phyloP scores from a whole-genome alignment of 768 basidiomycete species.

The Coprinellus micaceus region DNA sequence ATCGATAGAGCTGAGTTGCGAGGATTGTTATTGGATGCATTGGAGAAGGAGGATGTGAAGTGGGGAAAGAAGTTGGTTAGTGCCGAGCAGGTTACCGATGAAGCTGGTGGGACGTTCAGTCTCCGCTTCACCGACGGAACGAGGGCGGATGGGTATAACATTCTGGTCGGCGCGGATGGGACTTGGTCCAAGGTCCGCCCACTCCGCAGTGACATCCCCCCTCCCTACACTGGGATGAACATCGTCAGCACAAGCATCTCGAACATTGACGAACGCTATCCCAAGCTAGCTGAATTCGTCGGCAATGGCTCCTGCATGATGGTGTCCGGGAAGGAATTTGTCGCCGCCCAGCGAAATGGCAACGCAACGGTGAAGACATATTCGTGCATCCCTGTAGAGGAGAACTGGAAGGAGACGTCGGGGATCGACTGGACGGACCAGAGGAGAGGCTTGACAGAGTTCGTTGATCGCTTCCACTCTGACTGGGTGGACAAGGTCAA shows the following conservation, averaged over 20 bases:
- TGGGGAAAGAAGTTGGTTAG: constrained; percentile 20
- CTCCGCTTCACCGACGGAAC: constrained; percentile 12
- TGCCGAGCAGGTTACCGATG: constrained; percentile 7
- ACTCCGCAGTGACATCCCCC: constrained; percentile 24
- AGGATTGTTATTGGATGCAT: constrained; percentile 21
- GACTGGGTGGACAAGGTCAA: neutral
- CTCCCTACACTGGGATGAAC: constrained; percentile 30
- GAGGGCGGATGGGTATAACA: constrained; percentile 15
- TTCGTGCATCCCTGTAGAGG: constrained; percentile 1
- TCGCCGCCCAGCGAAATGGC: constrained; percentile 31
- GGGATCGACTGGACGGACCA: constrained; percentile 11
- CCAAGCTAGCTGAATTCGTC: constrained; percentile 21
- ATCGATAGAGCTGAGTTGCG: constrained; percentile 23
- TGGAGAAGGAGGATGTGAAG: constrained; percentile 16
- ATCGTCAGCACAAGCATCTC: constrained; percentile 15
- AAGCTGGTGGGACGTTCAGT: constrained; percentile 13
- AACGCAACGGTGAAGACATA: constrained; percentile 12
- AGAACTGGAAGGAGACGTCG: constrained; percentile 10
- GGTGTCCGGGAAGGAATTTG: constrained; percentile 17
- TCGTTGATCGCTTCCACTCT: neutral
- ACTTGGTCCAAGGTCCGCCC: constrained; percentile 35
- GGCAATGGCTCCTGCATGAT: constrained; percentile 26
- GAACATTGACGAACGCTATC: constrained; percentile 16
- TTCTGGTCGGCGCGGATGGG: constrained; percentile 30
- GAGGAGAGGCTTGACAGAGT: neutral